Evolutionary conservation across 192 early-diverging fungal genomes (phyloP), one percentile per base, ranked within the genome.

Genomic region (Dimargaris cristalligena): DNA sequence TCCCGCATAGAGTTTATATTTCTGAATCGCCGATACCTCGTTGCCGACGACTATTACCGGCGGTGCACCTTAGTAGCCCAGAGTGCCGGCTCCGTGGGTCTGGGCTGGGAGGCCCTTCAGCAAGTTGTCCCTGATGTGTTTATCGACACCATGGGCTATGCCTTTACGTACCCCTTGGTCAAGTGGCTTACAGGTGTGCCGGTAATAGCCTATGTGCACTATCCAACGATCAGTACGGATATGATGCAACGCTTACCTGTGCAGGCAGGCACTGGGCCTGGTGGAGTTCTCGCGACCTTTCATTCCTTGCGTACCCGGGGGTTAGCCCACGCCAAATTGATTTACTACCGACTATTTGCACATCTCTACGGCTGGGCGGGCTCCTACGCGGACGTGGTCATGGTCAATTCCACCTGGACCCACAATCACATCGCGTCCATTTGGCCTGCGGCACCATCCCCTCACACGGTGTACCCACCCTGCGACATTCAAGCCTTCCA

Each of bases 321-420:
- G 1, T 0, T 87, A 9, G 35, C 63, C 6, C 9, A 8, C 18
- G 50, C 63, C 2, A 76, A 76, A 52, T 51, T 59, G 16, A 3
- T 45, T 2, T 99, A 97, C 63, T 99, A 99, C 65, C 54, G 58
- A 11, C 16, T 67, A n/a, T 92, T 95, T 62, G 86, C 90, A 6
- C 33, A 67, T 1, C 26, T 85, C 6, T 99, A 99, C 70, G 77
- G 82, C 0, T 67, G 76, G 6, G 78, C 79, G 41, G 97, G 97
- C 2, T 76, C 80, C 18, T 90, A 74, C 63, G 82, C 89, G 0
- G 77, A 89, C 64, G 71, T 81, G 2, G 81, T 93, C 0, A 88
- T 96, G 86, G 86, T 85, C n/a, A 97, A 99, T 71, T 97, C 94
- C 11, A 80, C 86, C 1, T 99, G 96, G 96, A 99, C 96, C 20